A percentile compares a stretch with the other conserved stretches of the same genome.
Evolutionary conservation across 306 rosid genomes (phyloP).

Genomic region (Fagus sylvatica): DNA sequence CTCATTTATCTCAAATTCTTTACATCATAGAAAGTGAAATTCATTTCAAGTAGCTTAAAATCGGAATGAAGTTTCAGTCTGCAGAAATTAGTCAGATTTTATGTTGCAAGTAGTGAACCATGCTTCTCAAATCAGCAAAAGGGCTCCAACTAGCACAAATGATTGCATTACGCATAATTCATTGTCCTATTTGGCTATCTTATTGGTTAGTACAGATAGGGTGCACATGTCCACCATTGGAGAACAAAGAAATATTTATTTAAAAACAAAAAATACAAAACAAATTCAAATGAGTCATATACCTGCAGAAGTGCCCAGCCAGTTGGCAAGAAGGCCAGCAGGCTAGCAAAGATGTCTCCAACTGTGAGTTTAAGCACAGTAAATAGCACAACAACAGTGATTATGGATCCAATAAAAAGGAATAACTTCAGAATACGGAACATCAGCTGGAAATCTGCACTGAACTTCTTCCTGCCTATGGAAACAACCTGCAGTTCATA

Average conservation of each 20-base stretch:
- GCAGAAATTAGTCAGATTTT: background rate
- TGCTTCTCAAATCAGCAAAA: constrained; percentile 2
- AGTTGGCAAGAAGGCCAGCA: constrained; percentile 89
- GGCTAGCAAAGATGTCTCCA: constrained; percentile 79
- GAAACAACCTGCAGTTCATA: constrained; percentile 77
- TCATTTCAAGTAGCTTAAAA: background rate
- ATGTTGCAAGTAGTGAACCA: background rate
- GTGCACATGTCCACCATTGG: background rate
- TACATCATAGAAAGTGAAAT: background rate
- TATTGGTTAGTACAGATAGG: background rate
- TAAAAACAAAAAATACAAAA: background rate
- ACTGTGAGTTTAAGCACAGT: constrained; percentile 66
- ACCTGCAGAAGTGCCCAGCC: constrained; percentile 93
- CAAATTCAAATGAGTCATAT: constrained; percentile 14
- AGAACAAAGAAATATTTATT: constrained; percentile 1
- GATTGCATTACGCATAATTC: background rate
- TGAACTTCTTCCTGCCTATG: constrained; percentile 85
- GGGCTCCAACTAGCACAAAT: background rate
- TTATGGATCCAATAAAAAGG: constrained; percentile 67
- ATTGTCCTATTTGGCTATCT: too few species aligned
- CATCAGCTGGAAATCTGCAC: constrained; percentile 96
- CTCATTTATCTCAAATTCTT: background rate
- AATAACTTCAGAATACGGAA: constrained; percentile 87
- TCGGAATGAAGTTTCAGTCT: background rate
- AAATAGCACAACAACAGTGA: constrained; percentile 58